Evolutionary conservation across 2,329 filamentous ascomycete species (phyloP), one percentile per base, ranked within the genome.

Genomic region (Pseudogymnoascus sp.): DNA sequence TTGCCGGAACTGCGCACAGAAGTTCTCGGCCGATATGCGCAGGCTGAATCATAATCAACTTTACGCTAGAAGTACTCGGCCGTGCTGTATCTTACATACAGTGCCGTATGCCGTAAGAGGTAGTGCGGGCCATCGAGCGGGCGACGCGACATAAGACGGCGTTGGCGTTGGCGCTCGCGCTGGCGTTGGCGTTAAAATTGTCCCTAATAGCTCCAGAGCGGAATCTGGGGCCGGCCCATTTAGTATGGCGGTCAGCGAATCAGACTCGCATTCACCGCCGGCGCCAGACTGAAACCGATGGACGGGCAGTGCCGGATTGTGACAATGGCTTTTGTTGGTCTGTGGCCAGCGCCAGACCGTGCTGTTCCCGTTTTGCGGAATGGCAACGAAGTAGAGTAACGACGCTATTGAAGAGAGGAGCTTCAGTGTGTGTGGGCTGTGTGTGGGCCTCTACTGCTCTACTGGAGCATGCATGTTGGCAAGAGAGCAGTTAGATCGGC

Each of bases 221-320:
- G 49, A 55, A 55, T 55, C 49, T 55, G 49, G 49, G 49, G 49
- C 49, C 49, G 49, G 49, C 8, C 49, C 49, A 55, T 55, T 55
- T 55, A 55, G 49, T 2, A 33, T 22, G 28, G 49, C 49, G 19
- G 5, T 12, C 25, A 55, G 49, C 49, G 49, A 55, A 55, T 55
- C 49, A 55, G n/a, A 16, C 49, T 19, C 49, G n/a, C 8, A 7
- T 6, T 55, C 49, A 55, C 49, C 49, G 49, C 49, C 49, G n/a
- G 49, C 49, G 49, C 28, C 49, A 52, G 45, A 19, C n/a, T 16
- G 25, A 23, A 52, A 52, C 45, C n/a, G 45, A 30, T 4, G 8
- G 45, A 52, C 45, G 45, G 45, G 45, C 45, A 52, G 45, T 52
- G 45, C 45, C 45, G 45, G 45, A 52, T 33, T 52, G 45, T 52